phyloP scores from a whole-genome alignment of 306 rosid species.

The Quercus engelmannii region DNA sequence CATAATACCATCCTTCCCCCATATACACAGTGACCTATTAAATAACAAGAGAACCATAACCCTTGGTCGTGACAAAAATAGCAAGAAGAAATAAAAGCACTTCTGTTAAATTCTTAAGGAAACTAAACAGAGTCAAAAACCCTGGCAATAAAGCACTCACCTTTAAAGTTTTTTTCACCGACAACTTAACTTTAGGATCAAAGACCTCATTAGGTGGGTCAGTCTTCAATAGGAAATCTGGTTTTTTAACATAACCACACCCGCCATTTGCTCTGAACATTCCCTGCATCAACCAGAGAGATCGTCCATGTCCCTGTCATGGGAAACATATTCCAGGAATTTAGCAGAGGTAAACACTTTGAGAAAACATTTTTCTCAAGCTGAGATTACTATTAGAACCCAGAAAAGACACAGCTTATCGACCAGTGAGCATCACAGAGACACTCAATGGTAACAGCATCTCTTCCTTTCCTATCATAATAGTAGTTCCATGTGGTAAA shows the following conservation, averaged over 20 bases:
- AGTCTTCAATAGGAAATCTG: constrained; percentile 56
- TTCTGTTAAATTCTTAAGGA: neutral
- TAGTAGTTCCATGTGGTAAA: neutral
- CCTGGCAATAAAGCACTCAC: constrained; percentile 33
- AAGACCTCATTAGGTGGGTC: constrained; percentile 61
- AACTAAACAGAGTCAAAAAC: neutral
- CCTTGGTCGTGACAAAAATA: constrained; percentile 15
- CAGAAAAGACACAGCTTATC: neutral
- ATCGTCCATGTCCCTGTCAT: constrained; percentile 87
- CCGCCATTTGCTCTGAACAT: constrained; percentile 95
- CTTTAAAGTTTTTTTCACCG: constrained; percentile 72
- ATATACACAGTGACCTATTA: constrained; percentile 76
- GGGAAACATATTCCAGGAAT: constrained; percentile 18
- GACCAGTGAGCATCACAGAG: neutral
- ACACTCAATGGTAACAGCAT: neutral
- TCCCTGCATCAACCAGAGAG: constrained; percentile 97
- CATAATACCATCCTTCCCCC: constrained; percentile 99
- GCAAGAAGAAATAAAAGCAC: neutral
- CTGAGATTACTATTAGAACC: neutral
- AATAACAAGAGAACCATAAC: constrained; percentile 21
- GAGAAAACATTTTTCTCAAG: neutral
- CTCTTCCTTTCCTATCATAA: neutral
- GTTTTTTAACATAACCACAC: constrained; percentile 95
- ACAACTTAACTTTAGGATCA: constrained; percentile 57
- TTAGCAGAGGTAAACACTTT: constrained; percentile 1